Evolutionary conservation across 2,329 filamentous ascomycete genomes (phyloP).

Genomic region (Fusarium tricinctum): DNA sequence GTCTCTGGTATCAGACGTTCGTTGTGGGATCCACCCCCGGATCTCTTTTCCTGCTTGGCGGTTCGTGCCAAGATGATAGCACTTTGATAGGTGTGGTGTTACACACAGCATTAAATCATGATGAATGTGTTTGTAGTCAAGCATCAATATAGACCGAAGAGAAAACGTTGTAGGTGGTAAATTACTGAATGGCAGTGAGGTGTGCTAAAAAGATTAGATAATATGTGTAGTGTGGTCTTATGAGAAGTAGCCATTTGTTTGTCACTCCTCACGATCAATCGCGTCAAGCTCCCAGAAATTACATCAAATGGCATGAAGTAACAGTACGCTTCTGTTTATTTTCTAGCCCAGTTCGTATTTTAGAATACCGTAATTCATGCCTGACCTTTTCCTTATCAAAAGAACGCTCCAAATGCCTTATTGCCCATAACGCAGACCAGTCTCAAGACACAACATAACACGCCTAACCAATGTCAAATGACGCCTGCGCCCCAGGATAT

Average conservation of each 20-base stretch:
- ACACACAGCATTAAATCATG: slow-evolving; percentile 13
- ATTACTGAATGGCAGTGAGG: background rate
- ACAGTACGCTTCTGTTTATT: background rate
- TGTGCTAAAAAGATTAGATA: background rate
- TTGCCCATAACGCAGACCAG: slow-evolving; percentile 20
- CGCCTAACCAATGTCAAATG: slow-evolving; percentile 27
- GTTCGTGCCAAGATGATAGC: slow-evolving; percentile 28
- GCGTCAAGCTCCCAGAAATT: background rate
- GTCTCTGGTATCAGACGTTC: slow-evolving; percentile 10
- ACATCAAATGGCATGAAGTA: slow-evolving; percentile 6
- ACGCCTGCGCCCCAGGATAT: slow-evolving; percentile 39
- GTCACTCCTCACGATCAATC: background rate
- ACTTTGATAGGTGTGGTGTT: slow-evolving; percentile 1
- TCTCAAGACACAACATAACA: slow-evolving; percentile 39
- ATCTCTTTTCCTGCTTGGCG: slow-evolving; percentile 35
- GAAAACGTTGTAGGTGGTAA: no score
- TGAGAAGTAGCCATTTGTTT: background rate
- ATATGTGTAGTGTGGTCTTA: no score
- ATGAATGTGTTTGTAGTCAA: background rate
- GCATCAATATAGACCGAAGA: background rate
- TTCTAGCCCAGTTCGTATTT: slow-evolving; percentile 3
- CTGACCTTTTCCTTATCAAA: slow-evolving; percentile 11
- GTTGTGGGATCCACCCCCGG: slow-evolving; percentile 28
- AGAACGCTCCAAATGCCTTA: slow-evolving; percentile 29
- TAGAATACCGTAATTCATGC: background rate